Conservation (phyloP, 805 yeast genomes). For the Jamesozyma piceae region DNA sequence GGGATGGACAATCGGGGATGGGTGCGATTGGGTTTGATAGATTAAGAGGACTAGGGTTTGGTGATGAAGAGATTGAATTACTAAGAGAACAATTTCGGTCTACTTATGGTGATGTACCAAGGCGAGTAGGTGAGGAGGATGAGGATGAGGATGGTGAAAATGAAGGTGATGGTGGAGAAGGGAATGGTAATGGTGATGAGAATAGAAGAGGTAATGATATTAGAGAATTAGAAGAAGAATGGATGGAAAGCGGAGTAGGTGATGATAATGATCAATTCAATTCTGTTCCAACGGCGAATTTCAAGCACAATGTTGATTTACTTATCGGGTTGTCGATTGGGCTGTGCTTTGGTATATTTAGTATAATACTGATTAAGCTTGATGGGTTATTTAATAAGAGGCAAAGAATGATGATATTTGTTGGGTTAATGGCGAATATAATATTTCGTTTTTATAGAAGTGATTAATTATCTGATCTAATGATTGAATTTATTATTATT, state of each 20-base stretch:
- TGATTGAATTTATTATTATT: neutral
- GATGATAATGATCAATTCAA: conserved; percentile 35
- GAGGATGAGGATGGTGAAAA: conserved; percentile 11
- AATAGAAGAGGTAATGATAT: conserved; percentile 32
- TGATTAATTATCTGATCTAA: neutral
- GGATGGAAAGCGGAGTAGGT: conserved; percentile 74
- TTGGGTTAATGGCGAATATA: conserved; percentile 62
- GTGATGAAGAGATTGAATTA: conserved; percentile 63
- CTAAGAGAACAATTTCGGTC: conserved; percentile 65
- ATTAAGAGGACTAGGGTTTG: conserved; percentile 71
- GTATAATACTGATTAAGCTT: conserved; percentile 52
- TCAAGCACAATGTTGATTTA: conserved; percentile 54
- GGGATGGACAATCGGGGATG: conserved; percentile 24
- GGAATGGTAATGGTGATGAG: conserved; percentile 7
- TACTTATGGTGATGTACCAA: conserved; percentile 44
- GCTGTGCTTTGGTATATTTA: conserved; percentile 62
- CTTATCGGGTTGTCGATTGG: conserved; percentile 67
- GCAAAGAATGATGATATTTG: conserved; percentile 58
- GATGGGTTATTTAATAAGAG: conserved; percentile 53
- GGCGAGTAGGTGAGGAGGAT: conserved; percentile 10
- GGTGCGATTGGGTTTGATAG: conserved; percentile 81
- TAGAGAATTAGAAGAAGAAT: conserved; percentile 68
- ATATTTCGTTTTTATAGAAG: conserved; percentile 43
- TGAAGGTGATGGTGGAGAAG: conserved; percentile 12
- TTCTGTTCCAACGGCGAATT: conserved; percentile 32